Percentiles rank a stretch among this genome's conserved stretches.
Conservation (phyloP, 2,329 filamentous ascomycete genomes). For the Calonectria naviculata region DNA sequence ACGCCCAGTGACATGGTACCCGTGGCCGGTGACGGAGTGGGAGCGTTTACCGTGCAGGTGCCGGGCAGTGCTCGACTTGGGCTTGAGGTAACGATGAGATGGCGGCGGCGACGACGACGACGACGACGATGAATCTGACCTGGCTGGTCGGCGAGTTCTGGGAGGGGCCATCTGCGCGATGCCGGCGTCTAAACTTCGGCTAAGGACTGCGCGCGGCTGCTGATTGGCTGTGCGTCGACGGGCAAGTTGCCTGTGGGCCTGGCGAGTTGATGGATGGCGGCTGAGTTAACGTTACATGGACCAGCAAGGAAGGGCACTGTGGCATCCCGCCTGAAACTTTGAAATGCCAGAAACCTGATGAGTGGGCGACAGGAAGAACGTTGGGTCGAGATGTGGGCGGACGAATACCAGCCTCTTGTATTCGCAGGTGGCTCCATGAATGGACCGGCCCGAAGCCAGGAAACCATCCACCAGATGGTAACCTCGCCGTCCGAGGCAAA, state of each 20-base stretch:
- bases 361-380: slow-evolving; percentile 3
- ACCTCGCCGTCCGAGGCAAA: slow-evolving; percentile 12
- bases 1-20: slow-evolving; percentile 41
- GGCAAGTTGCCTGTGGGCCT: slow-evolving; percentile 11
- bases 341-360: not conserved
- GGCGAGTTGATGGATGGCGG: slow-evolving; percentile 28
- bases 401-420: slow-evolving; percentile 27
- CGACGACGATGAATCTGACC: slow-evolving; percentile 36
- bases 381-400: slow-evolving; percentile 16
- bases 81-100: slow-evolving; percentile 45
- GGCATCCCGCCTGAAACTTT: slow-evolving; percentile 4
- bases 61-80: slow-evolving; percentile 36
- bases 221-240: slow-evolving; percentile 31
- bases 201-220: slow-evolving; percentile 8
- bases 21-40: slow-evolving; percentile 22
- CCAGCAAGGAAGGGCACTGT: slow-evolving; percentile 17
- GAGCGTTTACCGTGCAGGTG: slow-evolving; percentile 22
- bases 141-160: not conserved
- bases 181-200: slow-evolving; percentile 40
- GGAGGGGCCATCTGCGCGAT: slow-evolving; percentile 35
- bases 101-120: slow-evolving; percentile 30
- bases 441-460: not conserved
- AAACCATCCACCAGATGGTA: slow-evolving; percentile 1
- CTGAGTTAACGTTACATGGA: slow-evolving; percentile 44
- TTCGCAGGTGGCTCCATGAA: slow-evolving; percentile 9